Evolutionary conservation across 1,284 basidiomycete species (phyloP).

Genomic region (Apiotrichum siamense): DNA sequence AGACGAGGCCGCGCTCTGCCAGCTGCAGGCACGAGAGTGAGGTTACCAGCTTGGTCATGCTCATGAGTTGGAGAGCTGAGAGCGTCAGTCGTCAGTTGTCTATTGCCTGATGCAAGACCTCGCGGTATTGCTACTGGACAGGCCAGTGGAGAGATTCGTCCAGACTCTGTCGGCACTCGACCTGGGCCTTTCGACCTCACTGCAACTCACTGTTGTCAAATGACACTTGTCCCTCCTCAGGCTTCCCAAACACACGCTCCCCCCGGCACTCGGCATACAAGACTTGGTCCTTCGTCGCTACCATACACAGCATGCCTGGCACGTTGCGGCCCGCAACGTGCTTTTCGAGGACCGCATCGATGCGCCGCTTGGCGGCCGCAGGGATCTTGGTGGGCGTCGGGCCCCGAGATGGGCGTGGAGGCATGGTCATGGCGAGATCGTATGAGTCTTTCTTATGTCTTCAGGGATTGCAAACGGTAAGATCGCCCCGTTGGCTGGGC

Average conservation of each 20-base stretch:
- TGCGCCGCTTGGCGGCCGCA: background rate
- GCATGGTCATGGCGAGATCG: no score
- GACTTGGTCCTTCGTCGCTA: conserved; percentile 27
- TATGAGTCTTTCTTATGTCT: no score
- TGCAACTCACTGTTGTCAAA: conserved; percentile 29
- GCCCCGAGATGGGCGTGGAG: no score
- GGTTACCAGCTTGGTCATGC: conserved; percentile 34
- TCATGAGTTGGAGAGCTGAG: conserved; percentile 33
- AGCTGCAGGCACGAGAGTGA: conserved; percentile 16
- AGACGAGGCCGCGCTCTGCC: conserved; percentile 8
- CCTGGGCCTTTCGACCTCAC: background rate
- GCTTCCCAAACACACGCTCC: conserved; percentile 26
- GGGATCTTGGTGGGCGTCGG: background rate
- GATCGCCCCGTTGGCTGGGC: no score
- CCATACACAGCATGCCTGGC: conserved; percentile 30
- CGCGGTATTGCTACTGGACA: no score
- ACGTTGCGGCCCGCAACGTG: conserved; percentile 16
- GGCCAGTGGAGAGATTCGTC: no score
- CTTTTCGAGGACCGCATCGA: conserved; percentile 22
- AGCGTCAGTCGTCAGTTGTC: conserved; percentile 1
- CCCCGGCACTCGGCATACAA: conserved; percentile 31
- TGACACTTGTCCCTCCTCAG: conserved; percentile 21
- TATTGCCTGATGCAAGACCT: no score
- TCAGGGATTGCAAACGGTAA: no score
- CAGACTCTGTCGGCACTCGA: no score